Conservation (phyloP, 495 filamentous ascomycete species). For the Aspergillus campestris region DNA sequence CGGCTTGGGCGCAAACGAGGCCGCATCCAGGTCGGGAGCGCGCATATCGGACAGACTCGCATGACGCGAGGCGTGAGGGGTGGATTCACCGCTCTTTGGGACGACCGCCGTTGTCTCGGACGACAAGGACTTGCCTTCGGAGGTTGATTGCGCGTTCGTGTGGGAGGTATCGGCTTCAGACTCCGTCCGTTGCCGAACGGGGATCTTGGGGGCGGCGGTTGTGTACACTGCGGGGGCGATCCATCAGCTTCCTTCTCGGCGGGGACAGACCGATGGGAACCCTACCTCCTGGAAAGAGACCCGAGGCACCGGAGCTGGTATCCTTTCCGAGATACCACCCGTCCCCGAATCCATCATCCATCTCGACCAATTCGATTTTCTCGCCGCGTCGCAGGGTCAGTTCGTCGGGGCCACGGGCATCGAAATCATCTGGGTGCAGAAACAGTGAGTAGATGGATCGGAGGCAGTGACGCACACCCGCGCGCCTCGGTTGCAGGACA, state of each 20-base stretch:
- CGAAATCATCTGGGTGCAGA: conserved; percentile 60
- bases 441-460: too few species aligned
- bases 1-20: conserved; percentile 15
- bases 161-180: conserved; percentile 1
- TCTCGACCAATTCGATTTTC: conserved; percentile 82
- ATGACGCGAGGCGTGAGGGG: conserved; percentile 42
- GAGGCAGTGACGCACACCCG: too few species aligned
- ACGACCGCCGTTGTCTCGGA: conserved; percentile 4
- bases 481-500: too few species aligned
- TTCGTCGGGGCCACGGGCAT: conserved; percentile 84
- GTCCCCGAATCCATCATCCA: conserved; percentile 96
- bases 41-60: conserved; percentile 28
- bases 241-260: background rate
- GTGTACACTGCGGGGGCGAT: conserved; percentile 23
- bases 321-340: conserved; percentile 95
- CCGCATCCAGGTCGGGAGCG: conserved; percentile 11
- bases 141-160: background rate
- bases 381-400: conserved; percentile 81
- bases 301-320: conserved; percentile 60
- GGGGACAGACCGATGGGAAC: background rate
- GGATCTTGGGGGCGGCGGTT: conserved; percentile 20
- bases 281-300: conserved; percentile 86
- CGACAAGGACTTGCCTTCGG: background rate
- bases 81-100: conserved; percentile 31
- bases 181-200: conserved; percentile 6